Base-by-base conservation (phyloP, 73 alveolate genomes). In the Paramecium bursaria region DNA sequence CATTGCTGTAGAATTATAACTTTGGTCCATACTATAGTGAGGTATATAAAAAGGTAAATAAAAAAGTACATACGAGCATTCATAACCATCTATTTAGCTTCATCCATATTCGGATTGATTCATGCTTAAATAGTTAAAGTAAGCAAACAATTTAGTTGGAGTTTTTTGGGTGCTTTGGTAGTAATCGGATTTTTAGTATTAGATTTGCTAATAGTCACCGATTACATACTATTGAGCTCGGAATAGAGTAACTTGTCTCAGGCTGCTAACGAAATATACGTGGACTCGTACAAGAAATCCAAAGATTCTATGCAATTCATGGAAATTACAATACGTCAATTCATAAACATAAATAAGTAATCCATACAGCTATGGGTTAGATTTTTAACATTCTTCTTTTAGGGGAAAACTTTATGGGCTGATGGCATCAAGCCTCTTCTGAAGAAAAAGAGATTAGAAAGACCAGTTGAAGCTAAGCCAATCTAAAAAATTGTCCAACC, bases 241-340 rank as follows among this genome's bases (percentile, higher is more conserved):
- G 82, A 67, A 42, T 31, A 33, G 14, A 67, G 82, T 67, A 67
- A 67, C 44, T 47, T 67, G 44, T 25, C 82, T 14, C 44, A 67
- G 4, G 82, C 82, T 19, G 82, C 44, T 4, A 39, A 53, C 6
- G 82, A 67, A 21, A 67, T 67, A 2, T 67, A 67, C 44, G 82
- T 67, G 10, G 82, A 67, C 35, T 67, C 82, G 4, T 35, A 21
- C 1, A 67, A 57, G 44, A 67, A 67, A 42, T 15, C 33, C 7
- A 33, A 67, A 21, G 82, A 67, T 42, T 25, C 44, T 35, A 42
- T 31, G 14, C 44, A 67, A 67, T 42, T 67, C 2, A 25, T 67
- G 10, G 82, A 67, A 42, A 57, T 57, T 15, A 22, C 44, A 0
- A 42, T 67, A 0, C 17, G 82, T 39, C 44, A 67, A 17, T 42